Base-by-base conservation (phyloP, 2,329 filamentous ascomycete genomes). In the Diaporthe ilicicola region DNA sequence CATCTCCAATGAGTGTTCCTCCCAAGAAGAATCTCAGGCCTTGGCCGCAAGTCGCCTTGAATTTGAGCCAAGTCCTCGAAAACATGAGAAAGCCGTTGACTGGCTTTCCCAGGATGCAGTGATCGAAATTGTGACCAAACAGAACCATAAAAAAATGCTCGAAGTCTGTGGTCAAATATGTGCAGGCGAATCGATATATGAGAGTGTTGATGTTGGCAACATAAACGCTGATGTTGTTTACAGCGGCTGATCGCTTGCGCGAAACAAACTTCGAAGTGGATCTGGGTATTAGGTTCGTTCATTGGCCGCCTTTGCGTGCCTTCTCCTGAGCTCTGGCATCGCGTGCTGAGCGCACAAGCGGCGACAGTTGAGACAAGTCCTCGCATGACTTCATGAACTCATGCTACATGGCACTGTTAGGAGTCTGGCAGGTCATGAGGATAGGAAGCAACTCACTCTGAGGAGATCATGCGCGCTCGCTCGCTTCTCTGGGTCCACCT, bases 401-500 rank as follows among this genome's bases (percentile, higher is more conserved):
- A 77, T 95, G 93, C 93, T 95, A 72, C 32, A 29, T 13, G 27
- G 1, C 5, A 17, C 32, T 5, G 34, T 75, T 39, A 69, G 22
- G 24, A 51, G 46, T 15, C 53, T 9, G 32, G 32, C 42, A 54
- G 84, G 79, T 81, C 83, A 73, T 7, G 70, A 64, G 34, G 12
- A 12, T 8, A 13, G 12, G 44, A 78, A 74, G 61, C 74, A 42
- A 67, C 66, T 53, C 88, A 98, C 96, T 84, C 93, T 91, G 76
- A 99, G 86, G 72, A 99, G 84, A 85, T 98, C 95, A 82, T 97
- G 94, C 44, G 96, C 96, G 78, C 94, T 97, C 48, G 95, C 95
- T 82, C 96, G 88, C 89, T 97, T 97, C 84, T 98, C 96, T 1
- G 96, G 95, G 79, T 98, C 96, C 7, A 99, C 96, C 86, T 97